Evolutionary conservation across 2,329 filamentous ascomycete genomes (phyloP), one percentile per base, ranked within the genome.

Genomic region (Epichloe coenophiala): DNA sequence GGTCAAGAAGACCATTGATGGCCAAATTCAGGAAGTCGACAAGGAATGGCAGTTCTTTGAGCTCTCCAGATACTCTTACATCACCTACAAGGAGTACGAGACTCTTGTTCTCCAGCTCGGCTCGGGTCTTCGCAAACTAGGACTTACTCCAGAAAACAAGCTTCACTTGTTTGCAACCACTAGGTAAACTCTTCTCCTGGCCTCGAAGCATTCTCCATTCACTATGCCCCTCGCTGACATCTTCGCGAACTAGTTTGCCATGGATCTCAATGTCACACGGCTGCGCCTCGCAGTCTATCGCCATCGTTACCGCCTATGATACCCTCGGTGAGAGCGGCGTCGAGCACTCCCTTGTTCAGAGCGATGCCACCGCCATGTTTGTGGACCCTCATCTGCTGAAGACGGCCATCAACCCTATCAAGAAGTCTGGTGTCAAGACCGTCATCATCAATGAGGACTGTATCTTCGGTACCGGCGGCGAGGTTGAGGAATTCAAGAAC

Each of bases 11-110:
- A 76, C 88, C 47, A 73, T 95, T 52, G 86, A 94, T 61, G 89
- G 89, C 58, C 77, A 86, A 65, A 77, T 88, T 66, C 73, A 76
- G 56, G 80, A 90, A 70, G 80, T 93, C 36, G 86, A 94, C 56
- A 95, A 95, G 80, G 80, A 91, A 66, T 95, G 89, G 89, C 82
- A 83, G 49, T 94, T 83, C 69, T 94, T 88, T 59, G 89, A 95
- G 75, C 80, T 94, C 58, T 83, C 84, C 54, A 73, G 74, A 46
- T 95, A 86, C 72, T 74, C 76, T 43, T 95, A 83, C 72, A 73
- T 84, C 62, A 88, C 81, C 59, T 94, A 90, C 69, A 74, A 77
- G 60, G 83, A 95, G 69, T 93, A 91, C 63, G 80, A 87, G 68
- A 74, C 80, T 61, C 74, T 81, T 55, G 77, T 82, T 46, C 71